Base-by-base conservation (phyloP, 306 rosid species). In the Glycine tomentella region DNA sequence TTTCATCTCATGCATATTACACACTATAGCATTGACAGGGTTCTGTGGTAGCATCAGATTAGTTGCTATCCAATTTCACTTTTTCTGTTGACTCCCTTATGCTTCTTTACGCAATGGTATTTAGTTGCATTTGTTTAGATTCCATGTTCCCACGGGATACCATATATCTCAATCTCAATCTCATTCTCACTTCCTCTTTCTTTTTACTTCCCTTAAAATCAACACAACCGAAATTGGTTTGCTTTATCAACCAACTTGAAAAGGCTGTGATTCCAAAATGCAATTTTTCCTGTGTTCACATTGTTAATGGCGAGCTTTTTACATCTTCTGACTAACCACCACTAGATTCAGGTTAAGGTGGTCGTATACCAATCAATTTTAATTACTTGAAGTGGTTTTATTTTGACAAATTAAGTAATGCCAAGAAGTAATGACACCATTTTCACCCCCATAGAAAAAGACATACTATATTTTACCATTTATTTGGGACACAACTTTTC, bases 61-160 rank as follows among this genome's bases (percentile, higher is more conserved):
- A 65, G 91, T 86, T 86, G 86, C 87, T 84, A 86, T 87, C 91
- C 55, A 42, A 40, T 87, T 86, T 76, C 78, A 61, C 90, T 85
- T 89, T 80, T 81, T 85, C 84, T 88, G 80, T 80, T 85, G 85
- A 91, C 87, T 78, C 75, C 81, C 50, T 55, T 55, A 48, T 58
- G 72, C 72, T 75, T 74, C 49, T 83, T 76, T 84, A 56, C 51
- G 79, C 63, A 58, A 72, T 76, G 57, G 79, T 76, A 58, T 72
- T 80, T 74, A 80, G 78, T 88, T 88, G 9, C 81, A 81, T 75
- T 74, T 82, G 51, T 80, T 80, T 64, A 61, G 86, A 63, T 83
- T 83, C 76, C 80, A 40, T 25, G 40, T 68, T 59, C 76, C 68
- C 81, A 12, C 50, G 9, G 49, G 73, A 67, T 63, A 34, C 4